Evolutionary conservation across 1,139 yeast species (phyloP).

Genomic region (Taiozyma onychis): DNA sequence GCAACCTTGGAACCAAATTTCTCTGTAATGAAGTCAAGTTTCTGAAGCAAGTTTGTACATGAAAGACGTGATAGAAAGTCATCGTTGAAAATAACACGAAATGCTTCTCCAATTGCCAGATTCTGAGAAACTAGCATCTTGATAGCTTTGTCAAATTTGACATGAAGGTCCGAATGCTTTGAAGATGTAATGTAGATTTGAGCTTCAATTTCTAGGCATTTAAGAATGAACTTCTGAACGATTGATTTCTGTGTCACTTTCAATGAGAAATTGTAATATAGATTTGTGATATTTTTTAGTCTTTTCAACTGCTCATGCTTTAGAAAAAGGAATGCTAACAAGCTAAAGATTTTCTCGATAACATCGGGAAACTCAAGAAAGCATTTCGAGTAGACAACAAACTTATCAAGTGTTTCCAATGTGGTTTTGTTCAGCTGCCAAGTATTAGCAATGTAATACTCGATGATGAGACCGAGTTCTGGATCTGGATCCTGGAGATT

Average conservation of each 20-base stretch:
- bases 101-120: constrained; percentile 15
- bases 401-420: constrained; percentile 11
- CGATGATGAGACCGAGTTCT: constrained; percentile 3
- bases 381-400: constrained; percentile 5
- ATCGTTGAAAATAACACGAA: constrained; percentile 8
- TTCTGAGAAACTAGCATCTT: constrained; percentile 22
- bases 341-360: constrained; percentile 4
- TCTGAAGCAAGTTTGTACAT: constrained; percentile 10
- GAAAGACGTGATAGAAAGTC: constrained; percentile 8
- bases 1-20: constrained; percentile 7
- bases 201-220: constrained; percentile 9
- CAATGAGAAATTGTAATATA: constrained; percentile 25
- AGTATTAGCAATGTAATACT: constrained; percentile 3
- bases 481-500: background rate
- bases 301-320: constrained; percentile 22
- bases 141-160: constrained; percentile 19
- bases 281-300: constrained; percentile 26
- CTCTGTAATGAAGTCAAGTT: constrained; percentile 10
- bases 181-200: constrained; percentile 3
- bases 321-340: constrained; percentile 5
- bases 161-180: constrained; percentile 4
- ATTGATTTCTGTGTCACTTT: constrained; percentile 9
- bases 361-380: constrained; percentile 5
- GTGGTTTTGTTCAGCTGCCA: background rate
- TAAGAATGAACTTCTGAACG: constrained; percentile 2